Conservation (phyloP, 257 asterid species). For the Jaltomata sinuosa region DNA sequence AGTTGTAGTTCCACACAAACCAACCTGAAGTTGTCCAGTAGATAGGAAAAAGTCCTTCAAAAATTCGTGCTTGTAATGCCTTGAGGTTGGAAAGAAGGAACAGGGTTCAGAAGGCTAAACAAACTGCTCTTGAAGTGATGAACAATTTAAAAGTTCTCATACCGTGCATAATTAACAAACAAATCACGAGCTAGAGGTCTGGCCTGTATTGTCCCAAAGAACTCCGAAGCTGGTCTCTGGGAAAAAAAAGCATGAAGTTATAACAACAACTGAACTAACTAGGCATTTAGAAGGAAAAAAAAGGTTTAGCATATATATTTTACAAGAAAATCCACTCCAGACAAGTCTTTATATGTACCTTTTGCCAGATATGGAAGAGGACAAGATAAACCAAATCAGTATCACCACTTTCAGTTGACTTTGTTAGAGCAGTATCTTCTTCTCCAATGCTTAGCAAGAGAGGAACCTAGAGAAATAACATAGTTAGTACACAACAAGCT, state of each 20-base stretch:
- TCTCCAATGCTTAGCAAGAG: slow-evolving; percentile 93
- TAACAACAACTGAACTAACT: not conserved
- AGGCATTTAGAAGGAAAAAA: not conserved
- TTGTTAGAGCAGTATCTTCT: slow-evolving; percentile 82
- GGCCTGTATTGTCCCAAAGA: slow-evolving; percentile 74
- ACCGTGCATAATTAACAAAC: slow-evolving; percentile 83
- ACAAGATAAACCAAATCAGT: slow-evolving; percentile 97
- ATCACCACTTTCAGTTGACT: slow-evolving; percentile 91
- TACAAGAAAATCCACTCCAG: slow-evolving; percentile 1
- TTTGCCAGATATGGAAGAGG: slow-evolving; percentile 83
- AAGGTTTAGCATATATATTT: not conserved
- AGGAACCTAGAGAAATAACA: slow-evolving; percentile 54
- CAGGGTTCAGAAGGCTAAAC: not conserved
- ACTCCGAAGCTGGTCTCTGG: slow-evolving; percentile 77
- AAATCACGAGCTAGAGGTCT: slow-evolving; percentile 91
- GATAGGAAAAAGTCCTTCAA: slow-evolving; percentile 80
- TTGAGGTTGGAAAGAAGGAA: slow-evolving; percentile 16
- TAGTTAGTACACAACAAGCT: not conserved
- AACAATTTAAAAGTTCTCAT: slow-evolving; percentile 8
- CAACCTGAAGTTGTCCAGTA: slow-evolving; percentile 88
- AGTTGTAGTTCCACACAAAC: slow-evolving; percentile 11
- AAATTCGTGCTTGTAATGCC: slow-evolving; percentile 80
- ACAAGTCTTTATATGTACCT: slow-evolving; percentile 37
- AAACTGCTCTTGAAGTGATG: not conserved
- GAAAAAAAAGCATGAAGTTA: slow-evolving; percentile 9